A percentile compares a stretch with the other conserved stretches of the same genome.
Conservation (phyloP, 306 rosid genomes). For the Prunus fruticosa region DNA sequence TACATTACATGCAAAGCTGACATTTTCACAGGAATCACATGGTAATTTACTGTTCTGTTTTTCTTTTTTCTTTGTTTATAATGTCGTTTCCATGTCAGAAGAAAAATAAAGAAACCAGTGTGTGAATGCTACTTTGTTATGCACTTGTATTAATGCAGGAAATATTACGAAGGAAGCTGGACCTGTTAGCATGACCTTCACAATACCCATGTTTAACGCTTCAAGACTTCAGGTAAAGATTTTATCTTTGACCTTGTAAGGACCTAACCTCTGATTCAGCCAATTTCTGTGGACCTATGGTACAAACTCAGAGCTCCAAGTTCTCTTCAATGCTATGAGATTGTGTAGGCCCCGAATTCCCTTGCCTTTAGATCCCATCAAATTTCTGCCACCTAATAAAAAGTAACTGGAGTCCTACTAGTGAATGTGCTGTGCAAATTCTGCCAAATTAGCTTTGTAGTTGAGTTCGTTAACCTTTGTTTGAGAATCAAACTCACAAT, state of each 20-base stretch:
- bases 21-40: conserved; percentile 78
- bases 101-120: neutral
- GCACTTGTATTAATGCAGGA: conserved; percentile 44
- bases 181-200: conserved; percentile 92
- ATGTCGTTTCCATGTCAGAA: neutral
- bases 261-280: neutral
- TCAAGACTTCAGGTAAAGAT: conserved; percentile 76
- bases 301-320: neutral
- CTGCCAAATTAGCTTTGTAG: conserved; percentile 4
- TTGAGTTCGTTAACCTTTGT: neutral
- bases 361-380: neutral
- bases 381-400: neutral
- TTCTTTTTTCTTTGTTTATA: neutral
- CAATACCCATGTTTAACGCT: conserved; percentile 86
- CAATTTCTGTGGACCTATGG: neutral
- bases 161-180: conserved; percentile 92
- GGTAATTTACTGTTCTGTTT: conserved; percentile 39
- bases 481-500: neutral
- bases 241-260: neutral
- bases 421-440: neutral
- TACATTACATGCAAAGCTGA: conserved; percentile 77
- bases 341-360: neutral
- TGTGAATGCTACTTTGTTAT: neutral
- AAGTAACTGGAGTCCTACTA: neutral
- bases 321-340: neutral